Conservation (phyloP, 2,329 filamentous ascomycete genomes). For the Talaromyces albobiverticillius region DNA sequence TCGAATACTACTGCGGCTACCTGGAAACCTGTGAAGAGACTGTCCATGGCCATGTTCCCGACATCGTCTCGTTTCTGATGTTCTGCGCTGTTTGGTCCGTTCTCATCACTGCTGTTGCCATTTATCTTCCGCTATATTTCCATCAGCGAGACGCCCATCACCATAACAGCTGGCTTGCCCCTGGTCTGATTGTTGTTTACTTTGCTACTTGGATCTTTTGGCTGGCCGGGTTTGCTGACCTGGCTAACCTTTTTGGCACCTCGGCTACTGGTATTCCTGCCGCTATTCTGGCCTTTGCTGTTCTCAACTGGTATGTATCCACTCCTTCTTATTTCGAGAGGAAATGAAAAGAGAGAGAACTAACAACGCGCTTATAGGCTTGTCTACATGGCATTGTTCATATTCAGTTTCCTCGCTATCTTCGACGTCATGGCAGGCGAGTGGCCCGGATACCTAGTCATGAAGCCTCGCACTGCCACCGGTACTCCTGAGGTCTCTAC, state of each 20-base stretch:
- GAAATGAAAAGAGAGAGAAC: not conserved
- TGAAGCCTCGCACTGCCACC: constrained; percentile 1
- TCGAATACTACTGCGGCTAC: constrained; percentile 10
- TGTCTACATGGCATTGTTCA: constrained; percentile 26
- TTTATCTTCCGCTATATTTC: constrained; percentile 22
- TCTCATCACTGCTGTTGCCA: constrained; percentile 19
- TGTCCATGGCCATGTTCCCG: constrained; percentile 18
- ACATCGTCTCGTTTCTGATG: constrained; percentile 23
- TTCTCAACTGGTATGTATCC: constrained; percentile 26
- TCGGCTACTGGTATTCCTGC: constrained; percentile 18
- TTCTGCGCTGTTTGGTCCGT: constrained; percentile 28
- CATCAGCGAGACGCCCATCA: constrained; percentile 17
- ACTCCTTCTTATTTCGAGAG: not conserved
- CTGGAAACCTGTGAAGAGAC: constrained; percentile 10
- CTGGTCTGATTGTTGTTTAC: constrained; percentile 21
- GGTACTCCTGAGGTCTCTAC: not conserved
- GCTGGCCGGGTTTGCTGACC: constrained; percentile 29
- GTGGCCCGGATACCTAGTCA: constrained; percentile 23
- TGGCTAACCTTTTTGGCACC: constrained; percentile 19
- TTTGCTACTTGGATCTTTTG: constrained; percentile 31
- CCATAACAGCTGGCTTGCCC: constrained; percentile 22
- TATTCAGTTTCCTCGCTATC: constrained; percentile 26
- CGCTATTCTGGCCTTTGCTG: constrained; percentile 28
- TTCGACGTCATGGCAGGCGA: constrained; percentile 26
- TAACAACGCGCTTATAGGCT: constrained; percentile 20